A percentile compares a stretch with the other conserved stretches of the same genome.
phyloP scores from a whole-genome alignment of 805 yeast genomes.

The Ogataea paraovalis region DNA sequence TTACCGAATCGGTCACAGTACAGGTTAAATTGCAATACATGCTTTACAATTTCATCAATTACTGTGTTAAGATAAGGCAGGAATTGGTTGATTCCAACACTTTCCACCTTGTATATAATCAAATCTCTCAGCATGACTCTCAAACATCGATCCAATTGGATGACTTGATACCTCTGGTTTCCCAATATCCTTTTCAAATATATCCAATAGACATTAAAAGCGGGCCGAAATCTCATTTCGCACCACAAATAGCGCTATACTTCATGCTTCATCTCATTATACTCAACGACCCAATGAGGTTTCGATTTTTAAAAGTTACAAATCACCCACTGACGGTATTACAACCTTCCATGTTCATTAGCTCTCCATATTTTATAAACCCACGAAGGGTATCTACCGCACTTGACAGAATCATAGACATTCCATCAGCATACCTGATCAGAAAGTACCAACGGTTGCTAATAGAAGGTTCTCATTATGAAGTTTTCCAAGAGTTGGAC shows the following conservation, averaged over 20 bases:
- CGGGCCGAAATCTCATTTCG: neutral
- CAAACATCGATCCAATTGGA: neutral
- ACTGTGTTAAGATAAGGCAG: neutral
- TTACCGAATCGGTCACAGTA: neutral
- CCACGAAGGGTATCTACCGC: slow-evolving; percentile 21
- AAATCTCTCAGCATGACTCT: neutral
- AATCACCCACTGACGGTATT: slow-evolving; percentile 16
- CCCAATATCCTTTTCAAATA: neutral
- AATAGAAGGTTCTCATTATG: slow-evolving; percentile 12
- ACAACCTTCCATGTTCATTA: slow-evolving; percentile 18
- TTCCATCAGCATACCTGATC: slow-evolving; percentile 9
- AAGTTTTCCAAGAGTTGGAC: slow-evolving; percentile 9
- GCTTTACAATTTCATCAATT: neutral
- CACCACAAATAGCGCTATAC: slow-evolving; percentile 3
- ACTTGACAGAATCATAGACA: slow-evolving; percentile 15
- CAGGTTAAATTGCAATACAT: neutral
- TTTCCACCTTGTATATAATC: neutral
- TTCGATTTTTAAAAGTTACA: slow-evolving; percentile 13
- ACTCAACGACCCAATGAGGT: slow-evolving; percentile 25
- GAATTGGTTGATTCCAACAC: neutral
- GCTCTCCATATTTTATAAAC: slow-evolving; percentile 17
- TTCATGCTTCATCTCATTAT: slow-evolving; percentile 22
- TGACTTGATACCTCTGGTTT: neutral
- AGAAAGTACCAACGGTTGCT: slow-evolving; percentile 16
- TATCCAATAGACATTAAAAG: neutral